Percentiles rank a stretch among this genome's conserved stretches.
Conservation (phyloP, 768 basidiomycete species). For the Lanmaoa pseudosensibilis region DNA sequence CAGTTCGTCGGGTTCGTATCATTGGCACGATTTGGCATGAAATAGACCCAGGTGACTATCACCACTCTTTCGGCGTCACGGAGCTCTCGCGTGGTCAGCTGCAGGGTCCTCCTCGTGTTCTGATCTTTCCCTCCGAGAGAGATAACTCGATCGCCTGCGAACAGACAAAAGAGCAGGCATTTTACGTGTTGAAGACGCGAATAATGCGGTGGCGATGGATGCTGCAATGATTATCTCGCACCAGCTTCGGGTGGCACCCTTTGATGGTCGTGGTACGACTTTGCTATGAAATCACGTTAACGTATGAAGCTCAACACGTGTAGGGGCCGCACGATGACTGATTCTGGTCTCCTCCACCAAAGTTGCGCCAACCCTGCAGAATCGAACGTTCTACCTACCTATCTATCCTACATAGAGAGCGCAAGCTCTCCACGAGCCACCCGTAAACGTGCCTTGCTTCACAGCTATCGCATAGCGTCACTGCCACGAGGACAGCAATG, state of each 20-base stretch:
- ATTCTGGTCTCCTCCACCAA: background rate
- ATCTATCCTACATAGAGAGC: constrained; percentile 19
- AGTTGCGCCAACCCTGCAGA: constrained; percentile 9
- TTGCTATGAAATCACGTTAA: constrained; percentile 16
- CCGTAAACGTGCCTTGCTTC: background rate
- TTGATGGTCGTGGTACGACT: background rate
- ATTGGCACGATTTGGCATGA: background rate
- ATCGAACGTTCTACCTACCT: constrained; percentile 14
- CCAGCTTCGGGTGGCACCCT: background rate
- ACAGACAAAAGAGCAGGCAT: background rate
- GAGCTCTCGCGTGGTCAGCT: constrained; percentile 21
- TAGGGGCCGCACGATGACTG: constrained; percentile 6
- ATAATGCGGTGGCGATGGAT: background rate
- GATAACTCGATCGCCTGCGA: constrained; percentile 10
- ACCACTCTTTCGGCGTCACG: constrained; percentile 23
- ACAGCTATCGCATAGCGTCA: background rate
- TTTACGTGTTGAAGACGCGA: constrained; percentile 21
- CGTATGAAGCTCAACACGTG: constrained; percentile 20
- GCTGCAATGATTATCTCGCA: background rate
- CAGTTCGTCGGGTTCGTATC: background rate
- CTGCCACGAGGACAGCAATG: background rate
- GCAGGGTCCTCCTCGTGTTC: constrained; percentile 30
- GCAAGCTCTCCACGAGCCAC: constrained; percentile 4
- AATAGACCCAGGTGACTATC: constrained; percentile 7
- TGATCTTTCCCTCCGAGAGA: constrained; percentile 5